phyloP scores from a whole-genome alignment of 2,329 filamentous ascomycete species.

The Fusarium albosuccineum region DNA sequence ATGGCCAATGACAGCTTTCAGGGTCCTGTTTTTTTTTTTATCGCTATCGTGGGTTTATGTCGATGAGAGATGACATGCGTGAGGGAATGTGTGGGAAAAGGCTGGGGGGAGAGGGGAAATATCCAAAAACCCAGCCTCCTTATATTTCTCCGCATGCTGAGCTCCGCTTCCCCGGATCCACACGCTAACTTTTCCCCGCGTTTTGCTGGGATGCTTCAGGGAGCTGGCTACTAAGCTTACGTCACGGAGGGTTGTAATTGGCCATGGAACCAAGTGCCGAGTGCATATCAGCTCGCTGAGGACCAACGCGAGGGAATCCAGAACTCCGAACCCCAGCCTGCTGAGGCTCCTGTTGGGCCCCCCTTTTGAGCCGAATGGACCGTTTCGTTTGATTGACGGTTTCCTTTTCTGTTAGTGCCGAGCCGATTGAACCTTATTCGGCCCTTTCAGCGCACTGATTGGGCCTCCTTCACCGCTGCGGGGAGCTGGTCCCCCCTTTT shows the following conservation, averaged over 20 bases:
- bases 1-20: neutral
- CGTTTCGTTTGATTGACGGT: too few relatives aligned
- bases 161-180: conserved; percentile 8
- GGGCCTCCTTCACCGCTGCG: too few relatives aligned
- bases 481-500: too few relatives aligned
- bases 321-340: too few relatives aligned
- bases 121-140: neutral
- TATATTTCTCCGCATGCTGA: neutral
- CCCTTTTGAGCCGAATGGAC: too few relatives aligned
- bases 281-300: neutral
- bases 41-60: neutral
- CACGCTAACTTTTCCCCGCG: neutral
- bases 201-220: neutral
- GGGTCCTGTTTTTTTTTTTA: neutral
- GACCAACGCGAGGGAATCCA: too few relatives aligned
- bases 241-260: neutral
- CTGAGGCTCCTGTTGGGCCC: too few relatives aligned
- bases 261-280: neutral
- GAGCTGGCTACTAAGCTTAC: neutral
- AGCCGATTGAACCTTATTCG: too few relatives aligned
- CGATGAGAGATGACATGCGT: neutral
- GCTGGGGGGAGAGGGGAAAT: neutral
- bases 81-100: neutral
- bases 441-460: too few relatives aligned
- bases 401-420: too few relatives aligned